phyloP scores from a whole-genome alignment of 1,284 basidiomycete genomes.

The Phellopilus nigrolimitatus region DNA sequence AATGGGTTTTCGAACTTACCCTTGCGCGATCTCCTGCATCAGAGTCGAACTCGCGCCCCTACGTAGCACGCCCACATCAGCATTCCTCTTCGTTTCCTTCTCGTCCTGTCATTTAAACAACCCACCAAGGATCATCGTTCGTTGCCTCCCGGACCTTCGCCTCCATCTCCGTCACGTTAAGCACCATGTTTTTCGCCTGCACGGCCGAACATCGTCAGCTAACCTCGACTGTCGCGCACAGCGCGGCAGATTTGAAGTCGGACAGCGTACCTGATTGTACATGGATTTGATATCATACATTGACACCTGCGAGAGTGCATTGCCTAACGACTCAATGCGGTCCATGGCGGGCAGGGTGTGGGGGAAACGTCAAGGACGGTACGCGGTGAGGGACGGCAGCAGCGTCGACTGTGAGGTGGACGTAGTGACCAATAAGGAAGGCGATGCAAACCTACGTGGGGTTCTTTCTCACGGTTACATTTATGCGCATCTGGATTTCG shows the following conservation, averaged over 20 bases:
- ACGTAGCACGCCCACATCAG: conserved; percentile 15
- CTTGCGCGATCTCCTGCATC: conserved; percentile 98
- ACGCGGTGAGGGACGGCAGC: too few relatives aligned
- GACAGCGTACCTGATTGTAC: conserved; percentile 75
- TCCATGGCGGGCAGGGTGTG: conserved; percentile 26
- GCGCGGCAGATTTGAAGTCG: conserved; percentile 6
- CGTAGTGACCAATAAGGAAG: not conserved
- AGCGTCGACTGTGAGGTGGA: not conserved
- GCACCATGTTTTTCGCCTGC: conserved; percentile 83
- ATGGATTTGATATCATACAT: conserved; percentile 92
- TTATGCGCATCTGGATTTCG: too few relatives aligned
- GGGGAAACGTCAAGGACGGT: not conserved
- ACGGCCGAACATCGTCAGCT: too few relatives aligned
- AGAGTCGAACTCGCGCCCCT: conserved; percentile 98
- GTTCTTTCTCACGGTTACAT: too few relatives aligned
- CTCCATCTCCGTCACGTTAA: conserved; percentile 97
- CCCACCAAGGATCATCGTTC: conserved; percentile 94
- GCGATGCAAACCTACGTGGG: not conserved
- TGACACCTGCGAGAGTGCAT: conserved; percentile 67
- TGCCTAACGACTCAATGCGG: conserved; percentile 59
- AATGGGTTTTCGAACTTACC: conserved; percentile 49
- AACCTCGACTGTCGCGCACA: not conserved
- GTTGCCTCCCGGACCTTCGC: conserved; percentile 96
- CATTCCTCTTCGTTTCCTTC: not conserved
- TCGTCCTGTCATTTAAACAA: too few relatives aligned